Conservation (phyloP, 1,284 basidiomycete genomes). For the Moesziomyces globuligerus region DNA sequence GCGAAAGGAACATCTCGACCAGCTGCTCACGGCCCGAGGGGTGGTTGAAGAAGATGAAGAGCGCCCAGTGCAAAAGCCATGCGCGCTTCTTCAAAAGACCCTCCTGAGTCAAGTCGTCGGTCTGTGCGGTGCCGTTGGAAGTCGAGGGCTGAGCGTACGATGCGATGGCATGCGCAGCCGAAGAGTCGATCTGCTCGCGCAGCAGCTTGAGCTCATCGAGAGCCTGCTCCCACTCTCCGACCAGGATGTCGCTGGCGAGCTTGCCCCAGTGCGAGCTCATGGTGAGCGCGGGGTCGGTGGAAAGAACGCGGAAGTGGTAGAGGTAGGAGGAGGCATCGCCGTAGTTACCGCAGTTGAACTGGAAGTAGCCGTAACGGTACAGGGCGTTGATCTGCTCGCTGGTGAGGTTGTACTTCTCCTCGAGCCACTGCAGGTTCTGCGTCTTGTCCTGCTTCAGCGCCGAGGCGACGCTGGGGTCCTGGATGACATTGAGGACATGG, state of each 20-base stretch:
- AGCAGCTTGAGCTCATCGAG: conserved; percentile 92
- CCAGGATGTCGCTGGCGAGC: conserved; percentile 93
- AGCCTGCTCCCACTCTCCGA: conserved; percentile 92
- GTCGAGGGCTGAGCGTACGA: conserved; percentile 45
- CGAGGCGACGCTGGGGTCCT: conserved; percentile 89
- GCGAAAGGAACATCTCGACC: conserved; percentile 94
- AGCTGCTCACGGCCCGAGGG: conserved; percentile 89
- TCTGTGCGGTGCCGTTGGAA: conserved; percentile 30
- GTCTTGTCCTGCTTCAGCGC: conserved; percentile 90
- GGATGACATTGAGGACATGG: conserved; percentile 92
- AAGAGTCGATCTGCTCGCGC: conserved; percentile 84
- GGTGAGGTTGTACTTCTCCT: conserved; percentile 92
- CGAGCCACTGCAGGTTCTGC: conserved; percentile 92
- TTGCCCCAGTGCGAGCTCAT: conserved; percentile 98
- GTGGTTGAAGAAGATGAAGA: conserved; percentile 99
- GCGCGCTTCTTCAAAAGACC: conserved; percentile 88
- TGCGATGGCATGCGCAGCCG: conserved; percentile 41
- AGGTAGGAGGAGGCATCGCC: conserved; percentile 95
- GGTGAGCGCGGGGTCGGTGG: conserved; percentile 88
- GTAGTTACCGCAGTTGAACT: conserved; percentile 97
- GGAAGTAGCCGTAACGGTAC: conserved; percentile 98
- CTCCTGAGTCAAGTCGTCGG: conserved; percentile 68
- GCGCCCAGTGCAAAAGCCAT: conserved; percentile 97
- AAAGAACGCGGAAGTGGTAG: conserved; percentile 97
- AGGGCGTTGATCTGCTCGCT: conserved; percentile 93